Conservation (phyloP, 1,284 basidiomycete genomes). For the Fomitopsis palustris region DNA sequence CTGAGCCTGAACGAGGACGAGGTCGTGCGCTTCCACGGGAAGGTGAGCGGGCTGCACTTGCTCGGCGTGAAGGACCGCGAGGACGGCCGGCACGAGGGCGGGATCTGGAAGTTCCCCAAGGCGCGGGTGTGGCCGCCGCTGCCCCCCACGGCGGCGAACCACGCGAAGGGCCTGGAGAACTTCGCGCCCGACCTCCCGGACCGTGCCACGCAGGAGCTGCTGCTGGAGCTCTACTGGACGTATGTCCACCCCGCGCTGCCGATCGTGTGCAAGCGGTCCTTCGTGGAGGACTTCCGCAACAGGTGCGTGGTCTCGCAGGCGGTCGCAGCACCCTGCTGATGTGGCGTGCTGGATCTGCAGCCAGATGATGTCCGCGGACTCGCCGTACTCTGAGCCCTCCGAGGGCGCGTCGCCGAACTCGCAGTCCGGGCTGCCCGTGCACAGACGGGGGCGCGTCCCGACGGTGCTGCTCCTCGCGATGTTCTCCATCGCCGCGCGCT, state of each 20-base stretch:
- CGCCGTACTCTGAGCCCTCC: conserved; percentile 26
- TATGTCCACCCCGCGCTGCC: conserved; percentile 77
- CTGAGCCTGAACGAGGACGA: conserved; percentile 81
- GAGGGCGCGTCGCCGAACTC: conserved; percentile 29
- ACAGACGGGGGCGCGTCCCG: conserved; percentile 48
- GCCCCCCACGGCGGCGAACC: conserved; percentile 30
- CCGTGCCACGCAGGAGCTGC: conserved; percentile 54
- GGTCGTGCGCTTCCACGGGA: conserved; percentile 77
- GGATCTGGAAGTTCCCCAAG: conserved; percentile 83
- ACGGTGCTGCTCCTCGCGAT: conserved; percentile 71
- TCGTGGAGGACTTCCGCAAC: conserved; percentile 56
- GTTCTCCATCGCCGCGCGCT: conserved; percentile 75
- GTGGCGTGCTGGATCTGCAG: background rate
- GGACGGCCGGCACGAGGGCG: conserved; percentile 70
- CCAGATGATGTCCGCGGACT: conserved; percentile 17
- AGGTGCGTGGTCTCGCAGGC: conserved; percentile 20
- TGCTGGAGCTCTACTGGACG: conserved; percentile 74
- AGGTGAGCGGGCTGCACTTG: conserved; percentile 77
- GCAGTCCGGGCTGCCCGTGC: conserved; percentile 35
- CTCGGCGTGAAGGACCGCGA: conserved; percentile 57
- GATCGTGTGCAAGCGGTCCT: conserved; percentile 66
- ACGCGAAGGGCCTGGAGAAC: conserved; percentile 35
- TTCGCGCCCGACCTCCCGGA: conserved; percentile 47
- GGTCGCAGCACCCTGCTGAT: background rate
- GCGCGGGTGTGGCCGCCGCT: conserved; percentile 81